phyloP scores from a whole-genome alignment of 2,329 filamentous ascomycete species.

The Xylaria hypoxylon region DNA sequence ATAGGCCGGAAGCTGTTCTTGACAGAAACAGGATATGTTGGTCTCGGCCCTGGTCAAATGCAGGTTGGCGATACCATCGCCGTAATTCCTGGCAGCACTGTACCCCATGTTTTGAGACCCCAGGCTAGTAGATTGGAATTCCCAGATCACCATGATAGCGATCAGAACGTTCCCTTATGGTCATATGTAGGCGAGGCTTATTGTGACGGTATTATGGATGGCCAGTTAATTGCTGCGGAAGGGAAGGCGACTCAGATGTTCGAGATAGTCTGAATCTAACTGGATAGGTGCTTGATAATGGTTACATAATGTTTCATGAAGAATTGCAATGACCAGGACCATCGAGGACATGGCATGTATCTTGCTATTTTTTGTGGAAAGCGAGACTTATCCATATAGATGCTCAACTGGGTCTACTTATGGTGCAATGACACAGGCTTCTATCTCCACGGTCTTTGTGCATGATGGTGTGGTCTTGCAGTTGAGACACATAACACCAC shows the following conservation, averaged over 20 bases:
- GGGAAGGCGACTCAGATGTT: not conserved
- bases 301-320: no score
- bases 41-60: slow-evolving; percentile 46
- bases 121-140: no score
- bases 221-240: slow-evolving; percentile 40
- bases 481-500: no score
- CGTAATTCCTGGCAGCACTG: slow-evolving; percentile 48
- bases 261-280: slow-evolving; percentile 4
- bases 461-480: no score
- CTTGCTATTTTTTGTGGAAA: no score
- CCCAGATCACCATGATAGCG: not conserved
- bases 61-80: slow-evolving; percentile 45
- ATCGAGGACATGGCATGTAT: no score
- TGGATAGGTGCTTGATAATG: no score
- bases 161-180: slow-evolving; percentile 32
- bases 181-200: slow-evolving; percentile 51
- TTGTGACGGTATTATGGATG: slow-evolving; percentile 53
- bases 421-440: no score
- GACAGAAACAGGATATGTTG: slow-evolving; percentile 48
- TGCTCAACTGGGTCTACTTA: no score
- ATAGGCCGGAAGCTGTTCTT: slow-evolving; percentile 44
- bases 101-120: slow-evolving; percentile 47
- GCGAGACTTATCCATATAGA: no score
- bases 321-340: no score
- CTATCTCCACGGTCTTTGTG: no score